phyloP scores from a whole-genome alignment of 192 early-diverging fungal genomes.

The Coemansia sp. region DNA sequence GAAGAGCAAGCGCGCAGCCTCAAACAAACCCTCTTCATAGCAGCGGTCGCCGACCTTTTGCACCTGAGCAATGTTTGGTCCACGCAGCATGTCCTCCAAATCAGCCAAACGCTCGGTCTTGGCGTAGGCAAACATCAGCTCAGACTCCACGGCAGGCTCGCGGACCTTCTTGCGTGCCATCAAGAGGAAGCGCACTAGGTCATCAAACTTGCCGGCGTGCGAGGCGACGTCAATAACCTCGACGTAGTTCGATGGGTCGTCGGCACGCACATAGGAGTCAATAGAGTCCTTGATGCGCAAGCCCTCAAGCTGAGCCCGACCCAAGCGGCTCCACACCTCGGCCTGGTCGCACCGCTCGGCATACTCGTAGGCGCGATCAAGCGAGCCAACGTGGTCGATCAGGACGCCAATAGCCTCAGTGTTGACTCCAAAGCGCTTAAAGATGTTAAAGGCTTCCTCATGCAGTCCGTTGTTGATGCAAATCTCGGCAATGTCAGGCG shows the following conservation, averaged over 20 bases:
- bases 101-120: conserved; percentile 90
- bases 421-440: conserved; percentile 91
- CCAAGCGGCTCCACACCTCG: conserved; percentile 95
- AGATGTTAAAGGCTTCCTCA: conserved; percentile 97
- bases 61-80: conserved; percentile 94
- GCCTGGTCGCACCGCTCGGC: conserved; percentile 88
- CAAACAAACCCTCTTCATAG: conserved; percentile 88
- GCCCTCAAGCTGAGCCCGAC: conserved; percentile 90
- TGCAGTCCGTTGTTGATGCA: conserved; percentile 84
- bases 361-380: conserved; percentile 96
- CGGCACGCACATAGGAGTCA: conserved; percentile 95
- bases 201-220: conserved; percentile 88
- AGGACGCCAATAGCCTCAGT: conserved; percentile 86
- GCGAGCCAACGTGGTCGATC: conserved; percentile 86
- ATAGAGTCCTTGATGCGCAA: conserved; percentile 94
- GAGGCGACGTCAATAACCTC: conserved; percentile 85
- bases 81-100: conserved; percentile 90
- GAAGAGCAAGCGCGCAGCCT: conserved; percentile 93
- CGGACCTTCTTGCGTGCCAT: conserved; percentile 95
- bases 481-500: conserved; percentile 95
- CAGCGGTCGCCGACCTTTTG: conserved; percentile 93
- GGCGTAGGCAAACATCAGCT: conserved; percentile 93
- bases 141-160: conserved; percentile 94
- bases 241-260: conserved; percentile 83
- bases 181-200: conserved; percentile 90